Evolutionary conservation across 1,284 basidiomycete genomes (phyloP), one percentile per base, ranked within the genome.

Genomic region (Ganoderma lingzhi): DNA sequence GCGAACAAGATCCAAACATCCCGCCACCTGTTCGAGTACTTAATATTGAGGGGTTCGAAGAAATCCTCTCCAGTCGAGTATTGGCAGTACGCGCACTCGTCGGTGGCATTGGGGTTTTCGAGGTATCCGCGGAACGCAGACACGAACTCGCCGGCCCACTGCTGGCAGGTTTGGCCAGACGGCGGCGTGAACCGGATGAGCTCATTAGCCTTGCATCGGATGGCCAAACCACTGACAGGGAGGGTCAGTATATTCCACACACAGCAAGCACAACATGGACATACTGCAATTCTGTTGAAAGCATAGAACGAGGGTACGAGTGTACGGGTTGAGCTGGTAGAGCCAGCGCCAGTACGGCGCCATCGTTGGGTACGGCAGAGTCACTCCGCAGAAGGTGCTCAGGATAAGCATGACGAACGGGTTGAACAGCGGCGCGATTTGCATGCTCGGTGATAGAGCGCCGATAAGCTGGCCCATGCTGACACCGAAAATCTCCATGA

Each of bases 391-490:
- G 85, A 94, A 93, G 23, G 91, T 86, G 15, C 86, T 81, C 67
- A 94, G 86, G 56, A 92, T 83, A 59, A 95, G 84, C 59, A 86
- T 84, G 62, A 96, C 72, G 84, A 93, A 94, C 6, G 95, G 93
- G 76, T 94, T 96, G 81, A 92, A 93, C 67, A 96, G 81, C 14
- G 93, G 91, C 6, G 94, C 93, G 58, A 96, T 89, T 78, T 90
- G 91, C 48, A 93, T 82, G 66, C 86, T 88, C 0, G 94, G 93
- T 2, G 92, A 92, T 53, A 96, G 81, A 0, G 95, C 90, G 23
- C 92, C 94, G 61, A 96, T 81, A 59, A 91, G 78, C 75, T 92
- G 91, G 64, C 94, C 94, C 12, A 96, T 82, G 17, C 91, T 88
- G 35, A 96, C 93, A 71, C 92, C 88, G 78, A 94, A 96, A 45